These are phyloP conservation scores for Hyaloscypha hepaticicola DNA, from an alignment of 495 filamentous ascomycete species.

Conservation along the genomic window DNA sequence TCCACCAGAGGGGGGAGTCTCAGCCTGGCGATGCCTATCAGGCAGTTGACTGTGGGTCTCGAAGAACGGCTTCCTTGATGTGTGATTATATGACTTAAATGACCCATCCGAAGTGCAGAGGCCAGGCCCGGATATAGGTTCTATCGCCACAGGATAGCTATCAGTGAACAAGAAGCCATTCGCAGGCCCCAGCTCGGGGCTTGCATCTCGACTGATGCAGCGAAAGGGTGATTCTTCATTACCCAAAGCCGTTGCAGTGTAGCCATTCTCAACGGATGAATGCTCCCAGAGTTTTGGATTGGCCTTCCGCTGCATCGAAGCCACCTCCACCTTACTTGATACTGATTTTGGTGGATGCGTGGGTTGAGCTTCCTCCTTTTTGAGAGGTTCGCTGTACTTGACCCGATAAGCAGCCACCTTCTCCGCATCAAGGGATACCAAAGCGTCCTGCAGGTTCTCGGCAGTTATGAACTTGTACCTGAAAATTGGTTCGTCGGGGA, in stretches of 20 bases:
- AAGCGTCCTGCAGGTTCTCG: constrained; percentile 36
- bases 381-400: not conserved
- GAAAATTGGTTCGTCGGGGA: constrained; percentile 10
- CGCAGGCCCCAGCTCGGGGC: not conserved
- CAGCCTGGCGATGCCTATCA: not conserved
- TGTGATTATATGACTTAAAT: not conserved
- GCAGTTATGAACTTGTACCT: constrained; percentile 38
- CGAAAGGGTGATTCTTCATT: not conserved
- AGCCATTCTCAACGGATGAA: not conserved
- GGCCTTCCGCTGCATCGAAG: not conserved
- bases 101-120: not conserved
- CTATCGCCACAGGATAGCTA: not conserved
- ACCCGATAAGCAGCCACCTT: constrained; percentile 2
- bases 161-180: not conserved
- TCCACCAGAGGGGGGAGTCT: not conserved
- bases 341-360: not conserved
- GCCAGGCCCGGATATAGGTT: not conserved
- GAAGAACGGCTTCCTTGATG: constrained; percentile 15
- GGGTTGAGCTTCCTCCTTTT: not conserved
- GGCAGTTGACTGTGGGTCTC: constrained; percentile 20
- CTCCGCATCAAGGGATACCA: constrained; percentile 18
- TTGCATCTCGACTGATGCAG: not conserved
- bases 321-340: not conserved
- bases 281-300: too few relatives aligned
- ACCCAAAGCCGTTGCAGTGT: not conserved